Conservation (phyloP, 768 basidiomycete genomes). For the Suillus americanus region DNA sequence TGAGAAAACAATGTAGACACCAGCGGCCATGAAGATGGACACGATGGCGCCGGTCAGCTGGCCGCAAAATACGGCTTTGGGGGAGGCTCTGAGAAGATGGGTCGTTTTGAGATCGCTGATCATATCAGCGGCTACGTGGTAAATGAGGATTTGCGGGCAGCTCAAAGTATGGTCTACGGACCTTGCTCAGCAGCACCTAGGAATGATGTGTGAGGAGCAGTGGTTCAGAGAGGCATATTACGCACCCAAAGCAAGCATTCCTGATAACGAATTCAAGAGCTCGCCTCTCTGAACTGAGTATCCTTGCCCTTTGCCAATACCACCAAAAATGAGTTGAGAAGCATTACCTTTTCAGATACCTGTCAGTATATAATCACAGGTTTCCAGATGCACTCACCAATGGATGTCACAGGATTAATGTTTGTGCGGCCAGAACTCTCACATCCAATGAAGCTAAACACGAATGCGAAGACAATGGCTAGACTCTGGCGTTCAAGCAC, state of each 20-base stretch:
- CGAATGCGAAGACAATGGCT: constrained; percentile 56
- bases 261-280: constrained; percentile 22
- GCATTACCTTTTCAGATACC: constrained; percentile 33
- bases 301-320: constrained; percentile 49
- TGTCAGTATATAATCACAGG: background rate
- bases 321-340: constrained; percentile 65
- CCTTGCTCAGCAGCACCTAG: constrained; percentile 26
- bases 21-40: constrained; percentile 57
- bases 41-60: constrained; percentile 59
- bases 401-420: constrained; percentile 60
- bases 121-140: constrained; percentile 51
- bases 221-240: background rate
- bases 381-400: constrained; percentile 29
- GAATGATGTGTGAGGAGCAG: background rate
- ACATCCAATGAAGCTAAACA: constrained; percentile 69
- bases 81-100: constrained; percentile 64
- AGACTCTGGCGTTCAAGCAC: background rate
- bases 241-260: constrained; percentile 25
- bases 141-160: background rate
- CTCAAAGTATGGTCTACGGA: constrained; percentile 2
- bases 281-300: constrained; percentile 17
- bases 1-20: constrained; percentile 62
- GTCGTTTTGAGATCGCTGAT: constrained; percentile 70
- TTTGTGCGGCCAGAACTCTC: constrained; percentile 61
- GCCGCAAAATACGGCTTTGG: constrained; percentile 60